Conservation (phyloP, 1,284 basidiomycete species). For the Veloboletus limbatus region DNA sequence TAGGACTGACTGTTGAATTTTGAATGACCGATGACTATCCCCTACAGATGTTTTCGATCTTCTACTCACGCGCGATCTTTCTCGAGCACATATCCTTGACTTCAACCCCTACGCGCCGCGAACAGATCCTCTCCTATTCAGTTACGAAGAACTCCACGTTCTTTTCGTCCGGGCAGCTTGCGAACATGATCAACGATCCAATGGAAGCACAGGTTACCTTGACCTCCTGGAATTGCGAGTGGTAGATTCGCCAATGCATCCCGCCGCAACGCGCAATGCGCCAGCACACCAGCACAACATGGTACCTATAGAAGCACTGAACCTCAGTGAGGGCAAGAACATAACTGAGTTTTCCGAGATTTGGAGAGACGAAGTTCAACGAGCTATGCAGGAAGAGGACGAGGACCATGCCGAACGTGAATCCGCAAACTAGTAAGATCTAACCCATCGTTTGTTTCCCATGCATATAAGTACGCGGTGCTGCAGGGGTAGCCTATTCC, state of each 20-base stretch:
- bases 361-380: constrained; percentile 61
- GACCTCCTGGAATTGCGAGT: constrained; percentile 56
- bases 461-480: background rate
- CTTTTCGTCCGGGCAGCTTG: constrained; percentile 29
- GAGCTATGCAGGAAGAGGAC: constrained; percentile 35
- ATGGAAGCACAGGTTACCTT: background rate
- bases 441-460: background rate
- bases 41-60: constrained; percentile 84
- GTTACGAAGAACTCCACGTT: constrained; percentile 71
- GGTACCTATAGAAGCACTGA: constrained; percentile 86
- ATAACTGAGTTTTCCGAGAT: constrained; percentile 69
- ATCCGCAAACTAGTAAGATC: background rate
- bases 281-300: constrained; percentile 87
- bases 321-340: constrained; percentile 67
- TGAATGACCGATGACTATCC: background rate
- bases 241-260: constrained; percentile 73
- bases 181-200: background rate
- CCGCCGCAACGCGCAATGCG: constrained; percentile 59
- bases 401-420: background rate
- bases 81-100: constrained; percentile 79
- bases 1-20: background rate
- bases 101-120: constrained; percentile 86
- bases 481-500: constrained; percentile 5
- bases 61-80: constrained; percentile 78
- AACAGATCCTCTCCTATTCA: constrained; percentile 87